Evolutionary conservation across 805 yeast genomes (phyloP), one percentile per base, ranked within the genome.

Genomic region (Spathaspora girioi): DNA sequence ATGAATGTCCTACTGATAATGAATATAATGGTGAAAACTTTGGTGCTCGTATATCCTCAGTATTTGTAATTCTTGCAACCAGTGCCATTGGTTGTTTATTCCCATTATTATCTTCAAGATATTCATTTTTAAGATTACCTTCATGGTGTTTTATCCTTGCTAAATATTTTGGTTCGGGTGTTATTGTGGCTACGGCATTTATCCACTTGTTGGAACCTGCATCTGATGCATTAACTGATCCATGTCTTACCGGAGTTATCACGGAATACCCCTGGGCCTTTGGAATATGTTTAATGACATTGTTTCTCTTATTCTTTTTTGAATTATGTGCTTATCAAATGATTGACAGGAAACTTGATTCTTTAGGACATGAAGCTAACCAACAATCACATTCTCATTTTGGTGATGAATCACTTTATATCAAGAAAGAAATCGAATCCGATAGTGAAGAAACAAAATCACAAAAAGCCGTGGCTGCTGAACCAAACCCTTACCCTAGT

Each of bases 121-220:
- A 78, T 59, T 81, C 88, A 0, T 77, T 77, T 57, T 73, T 86
- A 43, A 70, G 82, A 55, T 58, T 85, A 53, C 90, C 90, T 1
- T 59, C 75, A 12, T 77, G 82, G 81, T 77, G 82, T 56, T 86
- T 85, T 67, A 84, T 85, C 62, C 64, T 83, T 46, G 83, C 88
- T 47, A 87, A 86, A 60, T 87, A 78, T 67, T 88, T 88, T 63
- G 96, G 96, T 54, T 84, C 92, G 2, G 96, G 96, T 50, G 93
- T 88, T 46, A 88, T 88, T 60, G 77, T 88, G 11, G 88, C 93
- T 12, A 88, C 96, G 1, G 89, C 92, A 0, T 86, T 88, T 59
- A 82, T 88, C 29, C 96, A 88, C 69, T 70, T 88, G 53, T 67
- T 88, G 52, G 76, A 80, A 54, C 93, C 90, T 0, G 93, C 94